Conservation (phyloP, 805 yeast species). For the Ogataea chonburiensis region DNA sequence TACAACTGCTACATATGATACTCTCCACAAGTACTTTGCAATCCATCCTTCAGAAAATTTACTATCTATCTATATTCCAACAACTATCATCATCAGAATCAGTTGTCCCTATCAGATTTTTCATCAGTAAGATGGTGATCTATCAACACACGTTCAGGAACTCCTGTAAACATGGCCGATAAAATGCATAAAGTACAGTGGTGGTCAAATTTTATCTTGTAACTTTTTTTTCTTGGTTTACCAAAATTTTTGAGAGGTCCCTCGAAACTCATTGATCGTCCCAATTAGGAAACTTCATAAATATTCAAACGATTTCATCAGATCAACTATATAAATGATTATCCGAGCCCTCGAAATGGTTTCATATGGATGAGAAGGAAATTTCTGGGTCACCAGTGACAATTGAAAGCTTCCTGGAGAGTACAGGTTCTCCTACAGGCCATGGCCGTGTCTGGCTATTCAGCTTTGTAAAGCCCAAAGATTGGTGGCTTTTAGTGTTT, state of each 20-base stretch:
- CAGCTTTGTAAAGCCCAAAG: conserved; percentile 28
- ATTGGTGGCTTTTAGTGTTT: conserved; percentile 20
- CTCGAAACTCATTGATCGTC: conserved; percentile 5
- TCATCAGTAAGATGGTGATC: conserved; percentile 10
- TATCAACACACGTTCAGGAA: neutral
- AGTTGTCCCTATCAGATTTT: conserved; percentile 16
- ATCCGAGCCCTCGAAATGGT: neutral
- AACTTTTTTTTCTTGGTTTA: neutral
- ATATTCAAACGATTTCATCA: conserved; percentile 1
- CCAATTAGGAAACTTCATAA: conserved; percentile 5
- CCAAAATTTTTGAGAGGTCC: too few species aligned
- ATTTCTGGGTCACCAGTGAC: conserved; percentile 6
- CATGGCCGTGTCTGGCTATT: conserved; percentile 14
- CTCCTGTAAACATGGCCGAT: conserved; percentile 2
- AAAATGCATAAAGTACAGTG: conserved; percentile 4
- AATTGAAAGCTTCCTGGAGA: conserved; percentile 1
- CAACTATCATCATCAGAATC: conserved; percentile 13
- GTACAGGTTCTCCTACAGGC: neutral
- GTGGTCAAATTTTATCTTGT: neutral
- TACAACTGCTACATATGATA: too few species aligned
- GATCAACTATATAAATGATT: neutral
- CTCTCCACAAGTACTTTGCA: too few species aligned
- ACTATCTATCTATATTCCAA: conserved; percentile 14
- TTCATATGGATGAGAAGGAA: conserved; percentile 7
- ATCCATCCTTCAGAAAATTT: conserved; percentile 10